phyloP scores from a whole-genome alignment of 2,329 filamentous ascomycete genomes.

The Penicillium sp. region DNA sequence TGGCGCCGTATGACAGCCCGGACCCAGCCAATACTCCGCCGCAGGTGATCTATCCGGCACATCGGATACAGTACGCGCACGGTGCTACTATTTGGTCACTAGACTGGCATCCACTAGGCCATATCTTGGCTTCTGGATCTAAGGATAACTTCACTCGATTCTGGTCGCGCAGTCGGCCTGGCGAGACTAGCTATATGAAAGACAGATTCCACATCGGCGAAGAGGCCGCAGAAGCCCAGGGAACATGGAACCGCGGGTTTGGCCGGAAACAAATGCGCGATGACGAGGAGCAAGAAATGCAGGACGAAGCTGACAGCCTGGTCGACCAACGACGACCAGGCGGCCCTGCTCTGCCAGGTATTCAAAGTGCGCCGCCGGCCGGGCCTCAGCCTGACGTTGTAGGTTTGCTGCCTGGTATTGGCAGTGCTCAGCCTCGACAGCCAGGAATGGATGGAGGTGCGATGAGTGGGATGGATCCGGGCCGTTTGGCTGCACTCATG shows the following conservation, averaged over 20 bases:
- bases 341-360: constrained; percentile 44
- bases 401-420: constrained; percentile 42
- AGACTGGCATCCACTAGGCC: constrained; percentile 93
- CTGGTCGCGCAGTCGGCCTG: constrained; percentile 84
- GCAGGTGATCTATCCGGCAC: constrained; percentile 86
- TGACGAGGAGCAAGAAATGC: constrained; percentile 84
- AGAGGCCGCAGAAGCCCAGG: constrained; percentile 81
- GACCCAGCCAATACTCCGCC: constrained; percentile 71
- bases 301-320: constrained; percentile 86
- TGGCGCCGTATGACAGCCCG: constrained; percentile 75
- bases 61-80: constrained; percentile 78
- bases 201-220: constrained; percentile 95
- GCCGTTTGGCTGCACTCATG: constrained; percentile 36
- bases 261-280: constrained; percentile 72
- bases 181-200: constrained; percentile 73
- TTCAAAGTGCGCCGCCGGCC: constrained; percentile 46
- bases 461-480: constrained; percentile 44
- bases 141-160: constrained; percentile 96
- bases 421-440: constrained; percentile 36
- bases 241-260: constrained; percentile 80
- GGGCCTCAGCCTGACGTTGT: constrained; percentile 37
- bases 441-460: constrained; percentile 24
- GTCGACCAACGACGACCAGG: constrained; percentile 80
- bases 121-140: constrained; percentile 88
- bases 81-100: constrained; percentile 95